phyloP scores from a whole-genome alignment of 352 stramenopile genomes.

The Pelagophyceae sp. region DNA sequence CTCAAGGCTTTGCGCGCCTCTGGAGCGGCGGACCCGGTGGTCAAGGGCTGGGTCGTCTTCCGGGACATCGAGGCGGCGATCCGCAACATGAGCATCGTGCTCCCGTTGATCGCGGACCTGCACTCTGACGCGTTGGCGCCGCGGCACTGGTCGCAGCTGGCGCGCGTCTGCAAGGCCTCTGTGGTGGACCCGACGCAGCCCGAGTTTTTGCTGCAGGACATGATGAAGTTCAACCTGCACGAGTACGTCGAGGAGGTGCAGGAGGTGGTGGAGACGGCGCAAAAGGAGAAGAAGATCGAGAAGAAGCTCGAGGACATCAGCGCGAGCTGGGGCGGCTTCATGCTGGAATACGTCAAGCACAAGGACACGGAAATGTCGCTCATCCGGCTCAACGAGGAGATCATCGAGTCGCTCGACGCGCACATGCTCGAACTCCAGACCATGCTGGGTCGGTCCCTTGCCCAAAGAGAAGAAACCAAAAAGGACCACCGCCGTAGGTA shows the following conservation, averaged over 20 bases:
- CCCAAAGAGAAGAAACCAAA: no score
- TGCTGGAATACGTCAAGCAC: slow-evolving; percentile 79
- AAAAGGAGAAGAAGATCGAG: slow-evolving; percentile 93
- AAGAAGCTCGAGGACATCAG: slow-evolving; percentile 85
- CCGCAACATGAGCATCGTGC: slow-evolving; percentile 76
- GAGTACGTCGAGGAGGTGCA: slow-evolving; percentile 81
- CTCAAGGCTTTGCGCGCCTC: slow-evolving; percentile 54
- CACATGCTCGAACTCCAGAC: slow-evolving; percentile 87
- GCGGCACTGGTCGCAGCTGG: slow-evolving; percentile 81
- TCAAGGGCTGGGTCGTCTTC: slow-evolving; percentile 86
- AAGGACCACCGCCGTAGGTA: no score
- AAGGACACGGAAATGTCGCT: slow-evolving; percentile 76
- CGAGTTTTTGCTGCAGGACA: slow-evolving; percentile 65
- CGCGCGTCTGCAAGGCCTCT: slow-evolving; percentile 85
- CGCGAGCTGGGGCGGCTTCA: slow-evolving; percentile 69
- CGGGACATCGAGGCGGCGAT: slow-evolving; percentile 73
- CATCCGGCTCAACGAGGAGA: slow-evolving; percentile 72
- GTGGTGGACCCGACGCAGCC: slow-evolving; percentile 72
- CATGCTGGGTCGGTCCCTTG: no score
- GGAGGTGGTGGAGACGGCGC: slow-evolving; percentile 84
- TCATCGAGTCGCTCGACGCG: slow-evolving; percentile 84
- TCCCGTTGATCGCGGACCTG: slow-evolving; percentile 87
- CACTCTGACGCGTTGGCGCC: slow-evolving; percentile 85
- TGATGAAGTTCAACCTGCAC: slow-evolving; percentile 80
- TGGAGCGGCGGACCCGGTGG: slow-evolving; percentile 41